Conservation (phyloP, 768 basidiomycete species). For the Hygrocybe punicea region DNA sequence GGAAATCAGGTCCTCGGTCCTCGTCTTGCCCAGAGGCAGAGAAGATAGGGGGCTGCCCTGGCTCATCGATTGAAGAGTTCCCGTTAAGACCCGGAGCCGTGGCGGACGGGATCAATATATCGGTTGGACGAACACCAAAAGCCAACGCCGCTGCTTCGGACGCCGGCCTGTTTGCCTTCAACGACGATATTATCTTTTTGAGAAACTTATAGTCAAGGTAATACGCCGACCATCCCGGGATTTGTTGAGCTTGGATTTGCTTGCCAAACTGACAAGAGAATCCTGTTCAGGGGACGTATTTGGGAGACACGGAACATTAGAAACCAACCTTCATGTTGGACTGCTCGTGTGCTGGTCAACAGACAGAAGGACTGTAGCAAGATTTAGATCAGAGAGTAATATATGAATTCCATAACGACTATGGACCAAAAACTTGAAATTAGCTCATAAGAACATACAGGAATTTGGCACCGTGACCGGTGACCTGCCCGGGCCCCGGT, state of each 20-base stretch:
- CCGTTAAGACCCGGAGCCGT: conserved; percentile 31
- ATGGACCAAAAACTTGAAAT: background rate
- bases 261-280: conserved; percentile 82
- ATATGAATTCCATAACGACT: background rate
- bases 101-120: conserved; percentile 38
- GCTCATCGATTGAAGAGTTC: conserved; percentile 35
- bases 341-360: background rate
- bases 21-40: conserved; percentile 61
- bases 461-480: background rate
- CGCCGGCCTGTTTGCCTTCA: conserved; percentile 84
- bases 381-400: background rate
- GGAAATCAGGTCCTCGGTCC: conserved; percentile 80
- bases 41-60: conserved; percentile 55
- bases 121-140: conserved; percentile 70
- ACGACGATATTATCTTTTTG: conserved; percentile 97
- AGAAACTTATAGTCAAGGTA: conserved; percentile 98
- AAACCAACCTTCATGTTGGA: conserved; percentile 34
- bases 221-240: conserved; percentile 93
- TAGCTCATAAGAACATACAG: background rate
- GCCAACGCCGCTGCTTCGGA: conserved; percentile 87
- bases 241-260: conserved; percentile 91
- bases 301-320: too few relatives aligned
- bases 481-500: too few relatives aligned
- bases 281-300: conserved; percentile 8
- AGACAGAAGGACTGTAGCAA: background rate